phyloP scores from a whole-genome alignment of 768 basidiomycete genomes.

The Clavaria fumosa region DNA sequence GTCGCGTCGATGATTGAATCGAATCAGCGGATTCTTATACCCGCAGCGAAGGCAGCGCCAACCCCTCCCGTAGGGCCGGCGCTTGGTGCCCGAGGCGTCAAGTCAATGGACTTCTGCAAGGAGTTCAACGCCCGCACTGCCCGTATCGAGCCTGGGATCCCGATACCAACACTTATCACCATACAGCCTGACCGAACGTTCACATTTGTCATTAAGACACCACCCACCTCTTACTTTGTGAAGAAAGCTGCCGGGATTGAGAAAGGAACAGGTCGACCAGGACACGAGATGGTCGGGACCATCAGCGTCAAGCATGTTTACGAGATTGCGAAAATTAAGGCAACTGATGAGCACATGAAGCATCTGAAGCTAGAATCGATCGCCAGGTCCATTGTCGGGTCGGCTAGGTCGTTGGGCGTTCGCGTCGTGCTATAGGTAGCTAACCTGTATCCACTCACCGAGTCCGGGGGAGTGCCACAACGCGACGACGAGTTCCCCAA shows the following conservation, averaged over 20 bases:
- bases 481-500: too few relatives aligned
- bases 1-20: conserved; percentile 8
- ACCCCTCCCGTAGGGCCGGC: conserved; percentile 95
- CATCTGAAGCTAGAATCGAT: conserved; percentile 79
- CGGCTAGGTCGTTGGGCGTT: conserved; percentile 78
- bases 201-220: conserved; percentile 84
- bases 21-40: conserved; percentile 64
- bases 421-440: conserved; percentile 67
- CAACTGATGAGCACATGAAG: conserved; percentile 76
- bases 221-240: conserved; percentile 78
- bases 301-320: conserved; percentile 94
- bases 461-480: too few relatives aligned
- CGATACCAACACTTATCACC: conserved; percentile 83
- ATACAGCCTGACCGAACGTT: conserved; percentile 94
- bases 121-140: conserved; percentile 98
- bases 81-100: conserved; percentile 93
- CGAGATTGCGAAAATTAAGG: conserved; percentile 97
- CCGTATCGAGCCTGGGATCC: conserved; percentile 70
- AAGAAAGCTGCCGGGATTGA: conserved; percentile 84
- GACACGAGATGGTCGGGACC: conserved; percentile 64
- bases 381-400: conserved; percentile 77
- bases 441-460: too few relatives aligned
- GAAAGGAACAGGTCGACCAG: conserved; percentile 75
- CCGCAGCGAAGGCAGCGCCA: conserved; percentile 90
- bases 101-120: conserved; percentile 99